Evolutionary conservation across 179 eudicot species (phyloP).

Genomic region (Dionaea muscipula): DNA sequence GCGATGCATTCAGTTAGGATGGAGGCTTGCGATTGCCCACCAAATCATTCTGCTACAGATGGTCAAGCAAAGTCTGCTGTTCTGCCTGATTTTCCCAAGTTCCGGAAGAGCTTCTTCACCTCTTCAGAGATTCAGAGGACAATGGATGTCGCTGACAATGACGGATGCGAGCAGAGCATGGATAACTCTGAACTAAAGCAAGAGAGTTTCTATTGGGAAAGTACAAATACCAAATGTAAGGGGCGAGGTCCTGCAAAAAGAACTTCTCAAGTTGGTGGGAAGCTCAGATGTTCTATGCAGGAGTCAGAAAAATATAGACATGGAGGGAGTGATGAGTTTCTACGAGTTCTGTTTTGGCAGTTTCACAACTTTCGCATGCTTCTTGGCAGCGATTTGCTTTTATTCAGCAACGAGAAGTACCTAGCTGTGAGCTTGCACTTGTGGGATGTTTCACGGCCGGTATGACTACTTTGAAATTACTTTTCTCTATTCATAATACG

Average conservation of each 20-base stretch:
- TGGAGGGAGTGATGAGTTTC: conserved; percentile 50
- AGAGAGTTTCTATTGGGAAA: conserved; percentile 43
- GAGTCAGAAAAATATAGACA: conserved; percentile 65
- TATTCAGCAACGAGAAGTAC: conserved; percentile 85
- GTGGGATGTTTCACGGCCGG: conserved; percentile 97
- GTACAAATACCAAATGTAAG: conserved; percentile 48
- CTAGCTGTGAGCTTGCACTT: conserved; percentile 89
- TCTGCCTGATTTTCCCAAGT: conserved; percentile 26
- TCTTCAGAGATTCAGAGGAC: conserved; percentile 32
- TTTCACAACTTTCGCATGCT: conserved; percentile 94
- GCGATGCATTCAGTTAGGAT: conserved; percentile 97
- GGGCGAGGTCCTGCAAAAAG: conserved; percentile 40
- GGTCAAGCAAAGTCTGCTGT: conserved; percentile 34
- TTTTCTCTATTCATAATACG: neutral
- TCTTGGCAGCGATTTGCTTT: conserved; percentile 86
- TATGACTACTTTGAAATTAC: conserved; percentile 11
- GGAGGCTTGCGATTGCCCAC: conserved; percentile 99
- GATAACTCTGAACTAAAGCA: conserved; percentile 29
- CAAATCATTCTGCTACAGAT: conserved; percentile 35
- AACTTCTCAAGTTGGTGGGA: conserved; percentile 57
- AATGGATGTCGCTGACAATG: conserved; percentile 20
- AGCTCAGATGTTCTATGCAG: conserved; percentile 48
- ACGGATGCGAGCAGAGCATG: conserved; percentile 10
- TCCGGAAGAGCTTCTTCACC: conserved; percentile 29
- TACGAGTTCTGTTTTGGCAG: conserved; percentile 80